Evolutionary conservation across 441 rosid species (phyloP), one percentile per base, ranked within the genome.

Genomic region (Adansonia rubrostipa): DNA sequence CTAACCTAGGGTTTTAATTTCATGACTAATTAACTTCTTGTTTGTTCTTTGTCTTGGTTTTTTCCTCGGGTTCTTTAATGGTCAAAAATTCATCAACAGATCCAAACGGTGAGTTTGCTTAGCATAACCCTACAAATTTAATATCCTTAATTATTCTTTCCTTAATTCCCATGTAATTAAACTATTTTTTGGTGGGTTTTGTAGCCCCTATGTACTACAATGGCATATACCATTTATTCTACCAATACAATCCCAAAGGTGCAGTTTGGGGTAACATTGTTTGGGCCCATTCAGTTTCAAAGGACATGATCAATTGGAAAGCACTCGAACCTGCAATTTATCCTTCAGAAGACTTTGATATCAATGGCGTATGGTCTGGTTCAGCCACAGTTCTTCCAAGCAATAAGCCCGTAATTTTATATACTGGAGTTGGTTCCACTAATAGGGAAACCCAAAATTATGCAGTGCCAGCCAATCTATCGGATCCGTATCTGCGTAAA

Each of bases 251-350:
- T 28, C 65, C 99, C 33, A 84, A 92, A 60, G 92, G 95, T 13
- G 87, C 96, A 3, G 92, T 92, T 1, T 94, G 98, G 98, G 99
- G 97, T 4, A 90, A 92, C 79, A 92, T 94, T 7, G 87, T 96
- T 0, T 94, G 99, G 99, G 99, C 93, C 1, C 99, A 96, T 80
- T 94, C 97, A 0, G 90, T 96, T 0, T 96, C 99, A 0, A 91
- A 68, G 74, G 97, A 96, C 78, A 79, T 96, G 80, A 78, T 96
- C 57, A 92, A 89, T 20, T 94, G 97, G 99, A 40, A 78, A 60
- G 81, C 95, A 2, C 89, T 96, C 3, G 91, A 91, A 44, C 89
- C 85, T 0, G 99, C 98, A 0, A 71, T 96, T 3, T 85, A 71
- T 69, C 97, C 98, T 0, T 84, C 98, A 3, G 81, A 92, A 81